These are phyloP conservation scores for Linum usitatissimum DNA, from an alignment of 345 rosid genomes.

Conservation along the genomic window DNA sequence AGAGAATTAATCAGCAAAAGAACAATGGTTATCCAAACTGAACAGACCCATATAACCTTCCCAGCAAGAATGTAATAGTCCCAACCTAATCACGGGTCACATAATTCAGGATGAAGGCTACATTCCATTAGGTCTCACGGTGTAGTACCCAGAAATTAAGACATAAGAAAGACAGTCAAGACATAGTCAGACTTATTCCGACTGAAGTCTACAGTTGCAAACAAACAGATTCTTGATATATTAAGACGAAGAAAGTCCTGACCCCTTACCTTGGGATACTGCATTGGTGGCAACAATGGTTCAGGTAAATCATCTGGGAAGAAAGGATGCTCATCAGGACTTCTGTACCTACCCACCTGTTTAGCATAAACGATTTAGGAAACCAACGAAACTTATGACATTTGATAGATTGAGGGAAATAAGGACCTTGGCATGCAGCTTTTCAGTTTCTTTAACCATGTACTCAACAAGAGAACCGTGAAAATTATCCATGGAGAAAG, in stretches of 20 bases:
- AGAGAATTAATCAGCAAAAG: neutral
- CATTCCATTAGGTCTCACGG: neutral
- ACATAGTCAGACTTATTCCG: no score
- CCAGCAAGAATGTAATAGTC: no score
- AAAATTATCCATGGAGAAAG: slow-evolving; percentile 63
- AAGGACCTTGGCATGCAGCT: slow-evolving; percentile 69
- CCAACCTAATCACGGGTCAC: no score
- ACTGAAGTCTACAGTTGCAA: neutral
- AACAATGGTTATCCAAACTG: neutral
- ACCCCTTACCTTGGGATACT: slow-evolving; percentile 46
- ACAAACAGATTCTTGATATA: neutral
- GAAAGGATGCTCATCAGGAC: slow-evolving; percentile 92
- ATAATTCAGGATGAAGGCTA: no score
- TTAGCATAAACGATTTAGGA: neutral
- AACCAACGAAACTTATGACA: slow-evolving; percentile 1
- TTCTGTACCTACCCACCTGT: slow-evolving; percentile 76
- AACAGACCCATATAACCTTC: no score
- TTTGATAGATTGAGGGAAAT: neutral
- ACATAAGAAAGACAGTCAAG: no score
- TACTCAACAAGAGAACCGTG: slow-evolving; percentile 76
- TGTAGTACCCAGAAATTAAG: no score
- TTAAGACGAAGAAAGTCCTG: neutral
- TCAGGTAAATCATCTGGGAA: slow-evolving; percentile 62
- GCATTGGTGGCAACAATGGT: slow-evolving; percentile 68
- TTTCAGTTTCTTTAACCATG: slow-evolving; percentile 73